Percentiles rank a stretch among this genome's conserved stretches.
phyloP scores from a whole-genome alignment of 2,329 filamentous ascomycete genomes.

The Penicillium glabrum region DNA sequence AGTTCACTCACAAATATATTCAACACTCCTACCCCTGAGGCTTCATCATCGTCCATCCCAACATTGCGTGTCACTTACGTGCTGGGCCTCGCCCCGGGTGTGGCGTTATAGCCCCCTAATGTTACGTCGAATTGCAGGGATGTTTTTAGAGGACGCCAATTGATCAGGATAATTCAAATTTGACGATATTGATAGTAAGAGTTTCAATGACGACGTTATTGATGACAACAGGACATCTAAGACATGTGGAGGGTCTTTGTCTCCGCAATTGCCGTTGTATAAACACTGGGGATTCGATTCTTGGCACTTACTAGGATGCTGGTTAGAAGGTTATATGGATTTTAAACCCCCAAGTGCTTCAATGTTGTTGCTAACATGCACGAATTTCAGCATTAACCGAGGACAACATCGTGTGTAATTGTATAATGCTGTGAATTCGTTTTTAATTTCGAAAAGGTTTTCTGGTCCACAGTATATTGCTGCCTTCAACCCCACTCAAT shows the following conservation, averaged over 20 bases:
- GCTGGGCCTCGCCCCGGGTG: neutral
- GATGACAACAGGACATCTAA: neutral
- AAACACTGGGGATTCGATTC: neutral
- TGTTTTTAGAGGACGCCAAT: neutral
- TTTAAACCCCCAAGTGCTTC: neutral
- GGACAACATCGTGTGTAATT: neutral
- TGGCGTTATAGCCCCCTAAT: neutral
- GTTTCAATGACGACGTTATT: neutral
- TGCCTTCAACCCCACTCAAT: neutral
- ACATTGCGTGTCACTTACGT: slow-evolving; percentile 2
- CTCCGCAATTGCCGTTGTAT: neutral
- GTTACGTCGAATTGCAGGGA: neutral
- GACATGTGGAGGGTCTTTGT: neutral
- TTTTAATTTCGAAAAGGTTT: neutral
- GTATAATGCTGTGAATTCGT: neutral
- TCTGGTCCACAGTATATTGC: neutral
- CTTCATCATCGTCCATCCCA: neutral
- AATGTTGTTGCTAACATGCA: neutral
- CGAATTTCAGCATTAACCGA: neutral
- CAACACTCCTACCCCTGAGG: neutral
- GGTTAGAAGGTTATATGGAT: neutral
- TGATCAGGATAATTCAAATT: neutral
- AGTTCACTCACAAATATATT: no score
- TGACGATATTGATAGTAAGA: no score
- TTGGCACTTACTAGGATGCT: neutral